Conservation (phyloP, 768 basidiomycete genomes). For the Termitomyces bulborhizus region DNA sequence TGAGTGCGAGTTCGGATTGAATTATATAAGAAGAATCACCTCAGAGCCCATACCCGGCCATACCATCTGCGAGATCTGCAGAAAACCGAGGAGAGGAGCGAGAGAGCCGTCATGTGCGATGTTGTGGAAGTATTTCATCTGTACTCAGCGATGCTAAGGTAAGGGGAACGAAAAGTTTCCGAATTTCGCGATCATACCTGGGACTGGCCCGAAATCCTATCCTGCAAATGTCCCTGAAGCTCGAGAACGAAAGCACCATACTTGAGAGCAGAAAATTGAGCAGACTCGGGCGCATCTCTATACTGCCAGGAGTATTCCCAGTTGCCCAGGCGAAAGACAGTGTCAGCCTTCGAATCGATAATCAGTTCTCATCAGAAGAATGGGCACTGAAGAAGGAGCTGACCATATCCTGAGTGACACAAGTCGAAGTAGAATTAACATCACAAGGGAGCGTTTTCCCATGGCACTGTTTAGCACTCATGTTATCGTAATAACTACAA, state of each 20-base stretch:
- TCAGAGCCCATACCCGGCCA: conserved; percentile 57
- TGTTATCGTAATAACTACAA: conserved; percentile 43
- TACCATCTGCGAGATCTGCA: conserved; percentile 44
- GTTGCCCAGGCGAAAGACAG: conserved; percentile 49
- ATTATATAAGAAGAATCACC: conserved; percentile 10
- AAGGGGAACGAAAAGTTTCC: not conserved
- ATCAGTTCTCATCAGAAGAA: not conserved
- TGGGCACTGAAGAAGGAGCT: not conserved
- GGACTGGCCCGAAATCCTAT: conserved; percentile 28
- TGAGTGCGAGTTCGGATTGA: not conserved
- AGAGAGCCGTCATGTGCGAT: conserved; percentile 48
- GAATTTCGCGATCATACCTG: conserved; percentile 16
- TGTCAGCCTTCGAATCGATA: conserved; percentile 29
- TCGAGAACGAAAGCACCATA: conserved; percentile 45
- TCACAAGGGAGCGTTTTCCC: conserved; percentile 39
- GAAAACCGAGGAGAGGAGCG: conserved; percentile 39
- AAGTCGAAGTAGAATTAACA: conserved; percentile 34
- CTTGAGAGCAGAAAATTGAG: conserved; percentile 34
- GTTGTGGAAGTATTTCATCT: conserved; percentile 17
- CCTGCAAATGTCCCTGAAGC: conserved; percentile 32
- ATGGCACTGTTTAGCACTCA: conserved; percentile 46
- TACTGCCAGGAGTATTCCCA: conserved; percentile 56
- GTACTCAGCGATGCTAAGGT: not conserved
- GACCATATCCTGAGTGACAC: conserved; percentile 37
- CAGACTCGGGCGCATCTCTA: conserved; percentile 38